Evolutionary conservation across 257 asterid species (phyloP).

Genomic region (Nicotiana noctiflora): DNA sequence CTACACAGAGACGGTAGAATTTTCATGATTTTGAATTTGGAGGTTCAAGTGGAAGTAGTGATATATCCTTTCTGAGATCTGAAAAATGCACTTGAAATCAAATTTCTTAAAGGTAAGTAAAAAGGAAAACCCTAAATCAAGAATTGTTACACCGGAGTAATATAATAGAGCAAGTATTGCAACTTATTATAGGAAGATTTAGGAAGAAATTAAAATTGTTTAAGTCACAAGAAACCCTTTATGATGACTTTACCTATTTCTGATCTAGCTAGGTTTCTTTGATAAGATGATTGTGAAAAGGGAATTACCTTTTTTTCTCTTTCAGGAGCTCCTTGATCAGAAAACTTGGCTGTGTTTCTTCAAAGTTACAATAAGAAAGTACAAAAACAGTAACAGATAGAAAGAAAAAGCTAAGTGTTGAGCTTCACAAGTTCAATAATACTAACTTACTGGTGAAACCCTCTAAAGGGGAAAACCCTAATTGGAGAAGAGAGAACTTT

Average conservation of each 20-base stretch:
- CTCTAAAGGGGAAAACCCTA: slow-evolving; percentile 29
- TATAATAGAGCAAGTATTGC: neutral
- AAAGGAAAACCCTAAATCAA: neutral
- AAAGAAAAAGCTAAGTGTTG: neutral
- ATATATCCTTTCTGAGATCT: neutral
- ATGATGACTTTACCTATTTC: neutral
- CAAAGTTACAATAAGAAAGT: slow-evolving; percentile 7
- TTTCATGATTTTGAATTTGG: neutral
- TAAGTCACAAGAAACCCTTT: neutral
- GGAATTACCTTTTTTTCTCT: slow-evolving; percentile 16
- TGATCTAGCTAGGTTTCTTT: slow-evolving; percentile 15
- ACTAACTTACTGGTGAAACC: neutral
- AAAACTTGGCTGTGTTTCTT: slow-evolving; percentile 10
- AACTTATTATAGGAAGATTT: neutral
- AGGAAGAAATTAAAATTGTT: neutral
- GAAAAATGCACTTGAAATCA: neutral
- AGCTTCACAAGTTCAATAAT: slow-evolving; percentile 1
- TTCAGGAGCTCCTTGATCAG: slow-evolving; percentile 9
- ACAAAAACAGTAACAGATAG: slow-evolving; percentile 2
- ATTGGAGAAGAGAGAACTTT: slow-evolving; percentile 14
- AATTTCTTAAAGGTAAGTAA: neutral
- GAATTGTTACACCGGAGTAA: slow-evolving; percentile 7
- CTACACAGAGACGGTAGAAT: neutral
- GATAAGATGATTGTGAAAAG: slow-evolving; percentile 16
- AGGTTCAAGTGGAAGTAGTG: neutral